Evolutionary conservation across 148 eudicot species (phyloP).

Genomic region (Suaeda aralocaspica): DNA sequence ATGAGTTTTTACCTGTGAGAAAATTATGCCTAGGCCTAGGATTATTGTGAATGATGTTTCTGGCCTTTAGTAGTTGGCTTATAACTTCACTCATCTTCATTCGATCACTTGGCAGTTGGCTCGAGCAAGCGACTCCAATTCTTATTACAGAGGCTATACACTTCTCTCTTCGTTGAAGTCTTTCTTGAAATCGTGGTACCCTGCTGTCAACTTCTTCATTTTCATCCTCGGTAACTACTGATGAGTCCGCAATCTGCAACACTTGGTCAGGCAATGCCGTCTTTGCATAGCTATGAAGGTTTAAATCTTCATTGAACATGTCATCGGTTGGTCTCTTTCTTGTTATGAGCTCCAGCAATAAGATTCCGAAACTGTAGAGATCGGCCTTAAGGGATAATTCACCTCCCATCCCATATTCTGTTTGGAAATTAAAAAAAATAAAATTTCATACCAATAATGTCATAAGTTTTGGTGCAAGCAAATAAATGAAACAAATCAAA

Average conservation of each 20-base stretch:
- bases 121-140: slow-evolving; percentile 21
- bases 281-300: slow-evolving; percentile 14
- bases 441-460: too few relatives aligned
- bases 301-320: background rate
- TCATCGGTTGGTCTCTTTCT: background rate
- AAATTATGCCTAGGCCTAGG: too few relatives aligned
- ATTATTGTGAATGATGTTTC: slow-evolving; percentile 4
- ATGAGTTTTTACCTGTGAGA: too few relatives aligned
- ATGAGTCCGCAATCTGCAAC: slow-evolving; percentile 13
- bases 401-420: slow-evolving; percentile 13
- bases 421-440: too few relatives aligned
- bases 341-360: slow-evolving; percentile 10
- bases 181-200: background rate
- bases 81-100: slow-evolving; percentile 14
- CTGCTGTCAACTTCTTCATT: background rate
- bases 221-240: background rate
- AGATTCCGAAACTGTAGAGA: background rate
- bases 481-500: background rate
- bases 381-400: background rate
- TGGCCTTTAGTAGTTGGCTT: slow-evolving; percentile 5
- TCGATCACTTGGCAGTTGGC: background rate
- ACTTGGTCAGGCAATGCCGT: slow-evolving; percentile 9
- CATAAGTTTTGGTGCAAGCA: too few relatives aligned
- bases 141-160: background rate
- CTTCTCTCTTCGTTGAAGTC: background rate